phyloP scores from a whole-genome alignment of 78 protist species.

The Trichosphaerium sp. region DNA sequence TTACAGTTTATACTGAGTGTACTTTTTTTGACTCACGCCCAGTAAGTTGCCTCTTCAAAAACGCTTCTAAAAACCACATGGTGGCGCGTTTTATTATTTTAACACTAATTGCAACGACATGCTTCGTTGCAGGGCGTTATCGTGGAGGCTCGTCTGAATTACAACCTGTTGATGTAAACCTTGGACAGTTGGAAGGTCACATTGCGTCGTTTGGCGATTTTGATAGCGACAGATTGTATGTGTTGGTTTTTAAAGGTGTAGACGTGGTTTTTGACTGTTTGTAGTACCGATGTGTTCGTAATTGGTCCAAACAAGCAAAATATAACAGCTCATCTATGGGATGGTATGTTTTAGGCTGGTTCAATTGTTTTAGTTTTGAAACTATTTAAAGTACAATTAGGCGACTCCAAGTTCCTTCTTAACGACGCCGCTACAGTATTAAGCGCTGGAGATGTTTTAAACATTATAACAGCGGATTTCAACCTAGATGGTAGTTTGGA shows the following conservation, averaged over 20 bases:
- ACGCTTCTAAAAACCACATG: too few relatives aligned
- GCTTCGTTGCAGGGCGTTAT: too few relatives aligned
- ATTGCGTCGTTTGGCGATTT: conserved; percentile 40
- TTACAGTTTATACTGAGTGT: too few relatives aligned
- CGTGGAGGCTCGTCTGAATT: too few relatives aligned
- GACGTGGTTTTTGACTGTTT: too few relatives aligned
- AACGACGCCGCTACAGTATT: background rate
- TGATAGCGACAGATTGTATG: conserved; percentile 36
- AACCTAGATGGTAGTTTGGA: conserved; percentile 35
- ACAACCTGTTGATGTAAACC: conserved; percentile 19
- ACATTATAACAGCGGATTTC: conserved; percentile 31
- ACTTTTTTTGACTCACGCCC: too few relatives aligned
- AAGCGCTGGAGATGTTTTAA: background rate
- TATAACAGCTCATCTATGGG: background rate
- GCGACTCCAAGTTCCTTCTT: conserved; percentile 29
- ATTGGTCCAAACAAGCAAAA: background rate
- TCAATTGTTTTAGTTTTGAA: conserved; percentile 19
- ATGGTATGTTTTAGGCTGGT: conserved; percentile 19
- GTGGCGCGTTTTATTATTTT: too few relatives aligned
- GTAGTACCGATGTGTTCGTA: too few relatives aligned
- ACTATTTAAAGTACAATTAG: conserved; percentile 23
- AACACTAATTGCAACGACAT: too few relatives aligned
- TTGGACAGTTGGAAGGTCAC: conserved; percentile 11
- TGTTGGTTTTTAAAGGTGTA: background rate
- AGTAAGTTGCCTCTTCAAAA: too few relatives aligned